Percentiles rank a stretch among this genome's conserved stretches.
Evolutionary conservation across 2,329 filamentous ascomycete genomes (phyloP).

Genomic region (Penicillium sp.): DNA sequence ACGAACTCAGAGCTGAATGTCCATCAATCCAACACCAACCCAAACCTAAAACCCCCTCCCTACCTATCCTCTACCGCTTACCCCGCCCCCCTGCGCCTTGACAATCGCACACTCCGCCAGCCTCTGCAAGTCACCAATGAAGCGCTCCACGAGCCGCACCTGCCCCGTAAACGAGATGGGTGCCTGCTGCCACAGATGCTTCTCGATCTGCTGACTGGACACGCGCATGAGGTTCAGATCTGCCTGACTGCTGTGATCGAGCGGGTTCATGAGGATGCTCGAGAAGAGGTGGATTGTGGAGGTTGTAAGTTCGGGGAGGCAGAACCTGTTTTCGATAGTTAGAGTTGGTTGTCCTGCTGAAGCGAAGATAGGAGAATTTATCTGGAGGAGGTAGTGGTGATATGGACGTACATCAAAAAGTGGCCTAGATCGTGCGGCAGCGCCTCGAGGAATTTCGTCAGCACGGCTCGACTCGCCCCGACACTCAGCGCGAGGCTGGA

Average conservation of each 20-base stretch:
- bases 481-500: slow-evolving; percentile 20
- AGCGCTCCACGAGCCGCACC: slow-evolving; percentile 13
- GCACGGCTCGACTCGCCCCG: slow-evolving; percentile 18
- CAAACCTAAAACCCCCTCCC: too few relatives aligned
- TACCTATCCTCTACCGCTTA: too few relatives aligned
- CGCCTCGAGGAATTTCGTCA: slow-evolving; percentile 7
- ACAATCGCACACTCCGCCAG: slow-evolving; percentile 15
- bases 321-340: slow-evolving; percentile 8
- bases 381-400: neutral
- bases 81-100: neutral
- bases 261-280: slow-evolving; percentile 18
- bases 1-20: too few relatives aligned
- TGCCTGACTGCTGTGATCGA: neutral
- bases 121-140: slow-evolving; percentile 15
- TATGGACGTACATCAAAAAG: neutral
- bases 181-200: slow-evolving; percentile 5
- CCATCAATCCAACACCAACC: too few relatives aligned
- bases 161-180: slow-evolving; percentile 6
- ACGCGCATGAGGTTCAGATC: slow-evolving; percentile 13
- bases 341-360: neutral
- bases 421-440: neutral
- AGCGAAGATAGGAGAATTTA: neutral
- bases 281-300: slow-evolving; percentile 18
- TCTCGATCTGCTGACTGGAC: neutral
- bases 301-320: slow-evolving; percentile 14